Evolutionary conservation across 495 filamentous ascomycete species (phyloP).

Genomic region (Penicillium roqueforti): DNA sequence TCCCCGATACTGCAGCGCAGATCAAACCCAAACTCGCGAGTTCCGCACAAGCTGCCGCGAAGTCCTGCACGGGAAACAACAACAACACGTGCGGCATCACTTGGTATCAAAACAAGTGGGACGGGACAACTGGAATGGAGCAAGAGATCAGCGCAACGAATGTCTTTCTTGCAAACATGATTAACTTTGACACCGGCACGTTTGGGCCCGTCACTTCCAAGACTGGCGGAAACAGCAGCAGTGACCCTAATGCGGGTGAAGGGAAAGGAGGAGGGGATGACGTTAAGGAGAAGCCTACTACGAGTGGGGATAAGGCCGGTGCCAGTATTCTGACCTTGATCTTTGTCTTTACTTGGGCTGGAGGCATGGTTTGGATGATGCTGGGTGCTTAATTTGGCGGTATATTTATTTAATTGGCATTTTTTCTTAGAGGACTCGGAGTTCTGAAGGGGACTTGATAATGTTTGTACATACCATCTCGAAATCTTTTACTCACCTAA

Average conservation of each 20-base stretch:
- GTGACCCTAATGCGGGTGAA: slow-evolving; percentile 31
- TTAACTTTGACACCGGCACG: slow-evolving; percentile 19
- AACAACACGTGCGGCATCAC: slow-evolving; percentile 67
- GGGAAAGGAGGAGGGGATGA: slow-evolving; percentile 4
- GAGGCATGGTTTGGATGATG: slow-evolving; percentile 21
- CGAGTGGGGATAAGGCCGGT: slow-evolving; percentile 54
- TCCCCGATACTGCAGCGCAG: slow-evolving; percentile 51
- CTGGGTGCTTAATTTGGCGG: background rate
- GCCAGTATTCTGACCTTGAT: slow-evolving; percentile 61
- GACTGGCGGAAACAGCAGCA: slow-evolving; percentile 21
- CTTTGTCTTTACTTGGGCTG: slow-evolving; percentile 36
- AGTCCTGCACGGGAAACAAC: slow-evolving; percentile 56
- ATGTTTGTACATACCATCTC: background rate
- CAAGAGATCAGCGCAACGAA: slow-evolving; percentile 50
- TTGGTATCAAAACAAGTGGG: slow-evolving; percentile 62
- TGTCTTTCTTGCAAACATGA: slow-evolving; percentile 38
- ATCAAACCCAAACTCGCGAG: slow-evolving; percentile 60
- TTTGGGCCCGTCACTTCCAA: slow-evolving; percentile 21
- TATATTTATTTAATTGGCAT: background rate
- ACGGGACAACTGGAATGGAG: slow-evolving; percentile 57
- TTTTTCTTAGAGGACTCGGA: background rate
- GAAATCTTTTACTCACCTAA: background rate
- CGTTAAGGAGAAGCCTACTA: slow-evolving; percentile 33
- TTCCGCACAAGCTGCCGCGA: slow-evolving; percentile 64
- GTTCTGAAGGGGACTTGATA: background rate